A percentile compares a stretch with the other conserved stretches of the same genome.
These are phyloP conservation scores for Volvariella surrecta DNA, from an alignment of 1,284 basidiomycete species.

Conservation along the genomic window DNA sequence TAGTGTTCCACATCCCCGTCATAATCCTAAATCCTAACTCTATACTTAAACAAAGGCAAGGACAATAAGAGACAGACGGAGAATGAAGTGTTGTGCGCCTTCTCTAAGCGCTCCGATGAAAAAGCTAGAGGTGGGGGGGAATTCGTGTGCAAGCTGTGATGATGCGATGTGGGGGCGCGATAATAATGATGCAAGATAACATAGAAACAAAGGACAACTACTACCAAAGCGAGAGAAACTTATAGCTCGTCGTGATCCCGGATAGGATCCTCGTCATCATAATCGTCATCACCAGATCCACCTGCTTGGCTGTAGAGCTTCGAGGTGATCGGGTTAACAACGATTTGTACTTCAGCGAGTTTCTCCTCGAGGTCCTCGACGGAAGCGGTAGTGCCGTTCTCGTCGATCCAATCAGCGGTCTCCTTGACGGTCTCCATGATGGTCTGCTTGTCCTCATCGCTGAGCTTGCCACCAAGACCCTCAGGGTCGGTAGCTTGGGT, in stretches of 20 bases:
- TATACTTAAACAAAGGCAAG: no score
- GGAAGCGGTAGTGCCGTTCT: conserved; percentile 67
- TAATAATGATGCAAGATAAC: not conserved
- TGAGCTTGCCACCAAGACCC: conserved; percentile 86
- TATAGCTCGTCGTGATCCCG: conserved; percentile 66
- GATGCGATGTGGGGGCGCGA: no score
- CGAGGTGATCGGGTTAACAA: conserved; percentile 70
- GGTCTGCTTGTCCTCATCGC: conserved; percentile 84
- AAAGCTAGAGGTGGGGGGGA: no score
- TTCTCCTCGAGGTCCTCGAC: conserved; percentile 92
- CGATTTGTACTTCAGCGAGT: conserved; percentile 65
- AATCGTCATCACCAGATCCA: conserved; percentile 21
- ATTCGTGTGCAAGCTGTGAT: no score
- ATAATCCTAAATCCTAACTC: no score
- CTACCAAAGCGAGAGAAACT: not conserved
- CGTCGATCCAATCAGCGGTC: conserved; percentile 86
- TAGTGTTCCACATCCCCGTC: no score
- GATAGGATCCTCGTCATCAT: conserved; percentile 46
- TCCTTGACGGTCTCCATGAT: conserved; percentile 83
- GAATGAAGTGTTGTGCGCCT: no score
- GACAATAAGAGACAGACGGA: no score
- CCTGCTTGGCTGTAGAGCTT: conserved; percentile 63
- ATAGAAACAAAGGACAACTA: not conserved
- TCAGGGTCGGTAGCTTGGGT: conserved; percentile 81
- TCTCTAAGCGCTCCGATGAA: no score